Conservation (phyloP, 768 basidiomycete species). For the Pholiota molesta region DNA sequence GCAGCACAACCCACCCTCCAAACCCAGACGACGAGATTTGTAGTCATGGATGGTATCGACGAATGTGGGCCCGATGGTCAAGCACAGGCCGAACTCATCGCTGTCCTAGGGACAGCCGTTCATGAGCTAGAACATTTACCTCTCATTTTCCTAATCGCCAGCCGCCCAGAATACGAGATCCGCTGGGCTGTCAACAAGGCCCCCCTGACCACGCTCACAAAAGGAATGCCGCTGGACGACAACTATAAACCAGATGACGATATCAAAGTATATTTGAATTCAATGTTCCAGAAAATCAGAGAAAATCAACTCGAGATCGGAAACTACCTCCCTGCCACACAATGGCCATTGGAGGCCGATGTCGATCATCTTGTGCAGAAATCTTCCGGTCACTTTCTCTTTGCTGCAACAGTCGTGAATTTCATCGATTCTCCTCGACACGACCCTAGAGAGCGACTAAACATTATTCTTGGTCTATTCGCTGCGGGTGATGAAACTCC, state of each 20-base stretch:
- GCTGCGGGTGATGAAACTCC: too few species aligned
- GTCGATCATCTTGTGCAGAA: background rate
- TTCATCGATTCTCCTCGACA: background rate
- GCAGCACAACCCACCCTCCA: too few species aligned
- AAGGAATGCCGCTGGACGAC: background rate
- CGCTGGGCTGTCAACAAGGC: background rate
- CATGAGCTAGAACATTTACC: background rate
- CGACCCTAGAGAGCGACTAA: background rate
- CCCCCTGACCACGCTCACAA: background rate
- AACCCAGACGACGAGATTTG: background rate
- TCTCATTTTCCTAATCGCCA: background rate
- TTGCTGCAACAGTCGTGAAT: background rate
- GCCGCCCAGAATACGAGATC: background rate
- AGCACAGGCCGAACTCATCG: background rate
- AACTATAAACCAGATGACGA: background rate
- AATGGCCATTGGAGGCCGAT: background rate
- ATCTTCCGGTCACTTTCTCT: background rate
- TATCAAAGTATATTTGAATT: background rate
- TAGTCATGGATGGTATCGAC: background rate
- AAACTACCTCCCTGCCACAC: background rate
- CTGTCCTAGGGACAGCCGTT: background rate
- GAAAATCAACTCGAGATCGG: background rate
- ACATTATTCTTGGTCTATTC: too few species aligned
- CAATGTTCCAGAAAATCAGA: background rate
- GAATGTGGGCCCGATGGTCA: background rate